phyloP scores from a whole-genome alignment of 805 yeast genomes.

The Kockiozyma suomiensis region DNA sequence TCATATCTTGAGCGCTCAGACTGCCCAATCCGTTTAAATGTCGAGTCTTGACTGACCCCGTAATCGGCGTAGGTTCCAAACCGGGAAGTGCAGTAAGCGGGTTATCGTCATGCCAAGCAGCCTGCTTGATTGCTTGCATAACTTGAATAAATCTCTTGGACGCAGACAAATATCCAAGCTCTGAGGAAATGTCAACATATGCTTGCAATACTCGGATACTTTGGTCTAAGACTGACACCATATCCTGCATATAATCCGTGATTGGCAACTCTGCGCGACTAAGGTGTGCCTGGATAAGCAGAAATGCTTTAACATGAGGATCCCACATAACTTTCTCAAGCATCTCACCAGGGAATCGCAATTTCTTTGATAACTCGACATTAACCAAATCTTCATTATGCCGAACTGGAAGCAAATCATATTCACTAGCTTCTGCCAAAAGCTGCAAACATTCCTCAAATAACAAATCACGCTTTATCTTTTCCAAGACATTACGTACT shows the following conservation, averaged over 20 bases:
- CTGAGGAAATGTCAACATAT: conserved; percentile 84
- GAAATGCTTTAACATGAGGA: conserved; percentile 78
- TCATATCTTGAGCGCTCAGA: conserved; percentile 19
- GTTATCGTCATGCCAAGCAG: conserved; percentile 81
- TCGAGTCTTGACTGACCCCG: conserved; percentile 2
- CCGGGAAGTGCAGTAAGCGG: conserved; percentile 62
- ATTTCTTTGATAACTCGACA: conserved; percentile 74
- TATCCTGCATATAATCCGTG: conserved; percentile 93
- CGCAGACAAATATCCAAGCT: conserved; percentile 68
- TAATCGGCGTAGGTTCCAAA: conserved; percentile 25
- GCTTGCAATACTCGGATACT: conserved; percentile 93
- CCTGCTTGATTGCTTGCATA: conserved; percentile 88
- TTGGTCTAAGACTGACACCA: conserved; percentile 90
- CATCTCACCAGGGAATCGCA: conserved; percentile 57
- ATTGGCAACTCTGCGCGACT: conserved; percentile 78
- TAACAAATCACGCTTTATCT: conserved; percentile 49
- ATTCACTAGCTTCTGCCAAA: conserved; percentile 71
- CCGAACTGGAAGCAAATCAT: conserved; percentile 84
- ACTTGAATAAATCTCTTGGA: conserved; percentile 63
- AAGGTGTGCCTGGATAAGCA: conserved; percentile 73
- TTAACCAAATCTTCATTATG: conserved; percentile 91
- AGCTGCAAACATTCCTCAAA: conserved; percentile 67
- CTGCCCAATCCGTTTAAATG: conserved; percentile 9
- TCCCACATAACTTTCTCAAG: conserved; percentile 67
- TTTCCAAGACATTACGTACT: conserved; percentile 64